Evolutionary conservation across 208 protist species (phyloP).

Genomic region (Trypanosomatidae sp.): DNA sequence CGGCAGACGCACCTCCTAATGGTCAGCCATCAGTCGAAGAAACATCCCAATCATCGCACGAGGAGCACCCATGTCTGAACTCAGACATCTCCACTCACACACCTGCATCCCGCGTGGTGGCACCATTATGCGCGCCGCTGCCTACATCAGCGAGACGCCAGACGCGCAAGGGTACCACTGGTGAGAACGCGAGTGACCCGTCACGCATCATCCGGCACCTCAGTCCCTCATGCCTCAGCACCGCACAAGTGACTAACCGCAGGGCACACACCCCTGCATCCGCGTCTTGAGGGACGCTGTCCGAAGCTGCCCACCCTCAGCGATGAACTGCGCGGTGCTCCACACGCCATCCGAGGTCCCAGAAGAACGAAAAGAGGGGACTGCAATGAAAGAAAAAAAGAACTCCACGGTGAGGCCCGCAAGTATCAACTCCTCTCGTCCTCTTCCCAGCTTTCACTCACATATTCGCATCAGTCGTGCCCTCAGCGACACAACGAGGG

Average conservation of each 20-base stretch:
- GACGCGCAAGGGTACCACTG: background rate
- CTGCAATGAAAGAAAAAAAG: background rate
- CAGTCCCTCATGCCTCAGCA: background rate
- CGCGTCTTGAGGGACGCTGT: background rate
- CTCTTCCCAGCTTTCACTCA: background rate
- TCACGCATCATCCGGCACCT: background rate
- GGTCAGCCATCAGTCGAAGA: background rate
- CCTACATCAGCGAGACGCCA: background rate
- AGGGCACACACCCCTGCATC: background rate
- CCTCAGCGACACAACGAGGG: slow-evolving; percentile 27
- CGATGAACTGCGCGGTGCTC: background rate
- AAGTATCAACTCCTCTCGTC: background rate
- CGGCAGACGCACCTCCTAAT: background rate
- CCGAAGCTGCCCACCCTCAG: background rate
- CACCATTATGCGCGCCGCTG: background rate
- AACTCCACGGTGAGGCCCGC: too few relatives aligned
- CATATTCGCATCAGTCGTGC: background rate
- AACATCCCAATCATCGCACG: background rate
- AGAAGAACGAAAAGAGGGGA: background rate
- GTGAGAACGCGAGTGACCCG: background rate
- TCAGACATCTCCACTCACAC: background rate
- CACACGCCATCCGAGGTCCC: background rate
- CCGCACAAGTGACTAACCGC: background rate
- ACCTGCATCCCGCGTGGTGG: background rate
- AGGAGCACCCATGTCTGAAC: background rate